Evolutionary conservation across 2,329 filamentous ascomycete genomes (phyloP), one percentile per base, ranked within the genome.

Genomic region (Stagonosporopsis tanaceti): DNA sequence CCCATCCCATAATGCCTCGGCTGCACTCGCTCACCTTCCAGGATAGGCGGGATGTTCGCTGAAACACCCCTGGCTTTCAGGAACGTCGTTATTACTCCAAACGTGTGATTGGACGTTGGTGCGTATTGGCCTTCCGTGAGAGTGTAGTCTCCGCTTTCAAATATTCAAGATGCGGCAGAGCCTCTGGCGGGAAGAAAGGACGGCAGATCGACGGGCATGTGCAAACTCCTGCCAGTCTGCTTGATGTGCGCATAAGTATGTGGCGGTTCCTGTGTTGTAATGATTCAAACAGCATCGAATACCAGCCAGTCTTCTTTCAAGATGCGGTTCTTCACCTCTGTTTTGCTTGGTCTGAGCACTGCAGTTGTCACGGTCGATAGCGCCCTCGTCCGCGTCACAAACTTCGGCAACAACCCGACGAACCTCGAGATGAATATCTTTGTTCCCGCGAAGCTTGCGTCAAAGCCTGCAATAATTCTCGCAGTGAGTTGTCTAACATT

Each of bases 351-450:
- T 17, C 11, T 52, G 51, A 35, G 50, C 46, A 37, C 51, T 12
- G 39, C 53, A n/a, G 41, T 34, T 24, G 41, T 54, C 22, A 59
- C 57, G 30, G 57, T 51, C 30, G 59, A 63, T 60, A 61, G 53
- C 46, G 62, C 64, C 0, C 64, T 72, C 32, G 54, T 60, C 25
- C 70, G 77, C 41, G 77, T 83, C 51, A 72, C 71, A 6, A 66
- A 72, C 60, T 82, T 79, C 47, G 80, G 80, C 12, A 63, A 59
- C 35, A 71, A 71, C 30, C 78, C 80, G 6, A 80, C 78, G 17
- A 80, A 80, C 48, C 78, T 83, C 2, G 73, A 78, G 28, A 85
- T 86, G 76, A 82, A 82, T 75, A 82, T 86, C 55, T 78, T 78
- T 24, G 79, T 81, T 32, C 79, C 79, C 0, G 65, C 68, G 3